Evolutionary conservation across 169 alveolate species (phyloP), one percentile per base, ranked within the genome.

Genomic region (Plasmodium relictum): DNA sequence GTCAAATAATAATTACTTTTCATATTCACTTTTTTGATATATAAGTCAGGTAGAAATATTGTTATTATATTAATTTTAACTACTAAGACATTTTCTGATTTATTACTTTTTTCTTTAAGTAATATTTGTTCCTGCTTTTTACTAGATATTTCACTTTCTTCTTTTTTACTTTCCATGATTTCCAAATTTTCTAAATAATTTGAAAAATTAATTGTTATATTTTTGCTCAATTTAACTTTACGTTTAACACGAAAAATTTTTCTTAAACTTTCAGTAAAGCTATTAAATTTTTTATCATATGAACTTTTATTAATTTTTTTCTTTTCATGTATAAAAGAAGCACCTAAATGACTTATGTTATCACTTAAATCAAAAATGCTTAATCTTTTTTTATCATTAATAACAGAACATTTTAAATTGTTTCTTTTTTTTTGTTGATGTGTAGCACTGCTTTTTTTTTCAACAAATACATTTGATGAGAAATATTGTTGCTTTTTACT

Each of bases 61-160:
- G 89, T 76, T 65, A 76, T 76, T 31, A 76, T 76, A 22, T 76
- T 76, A 45, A 76, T 18, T 24, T 76, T 63, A 22, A 76, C 63
- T 54, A 72, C 65, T 63, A 76, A 45, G 7, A 44, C 14, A 45
- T 65, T 16, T 8, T 76, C 66, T 24, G 31, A 6, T 20, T 14
- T 42, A 14, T 45, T 39, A 9, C 8, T 16, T 26, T 31, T 56
- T 24, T 45, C 41, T 24, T 31, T 68, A 1, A 22, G 3, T 16
- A 18, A 22, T 16, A 54, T 16, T 37, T n/a, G 44, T 44, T 69
- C n/a, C 16, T 66, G 16, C 26, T 41, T 66, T 12, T 66, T 42
- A 18, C 20, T 2, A 14, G 16, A 10, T 41, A 45, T 59, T 39
- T 18, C 56, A 18, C 8, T 66, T n/a, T 39, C n/a, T 16, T 26